phyloP scores from a whole-genome alignment of 139 green algal genomes.

The Volvox reticuliferus region DNA sequence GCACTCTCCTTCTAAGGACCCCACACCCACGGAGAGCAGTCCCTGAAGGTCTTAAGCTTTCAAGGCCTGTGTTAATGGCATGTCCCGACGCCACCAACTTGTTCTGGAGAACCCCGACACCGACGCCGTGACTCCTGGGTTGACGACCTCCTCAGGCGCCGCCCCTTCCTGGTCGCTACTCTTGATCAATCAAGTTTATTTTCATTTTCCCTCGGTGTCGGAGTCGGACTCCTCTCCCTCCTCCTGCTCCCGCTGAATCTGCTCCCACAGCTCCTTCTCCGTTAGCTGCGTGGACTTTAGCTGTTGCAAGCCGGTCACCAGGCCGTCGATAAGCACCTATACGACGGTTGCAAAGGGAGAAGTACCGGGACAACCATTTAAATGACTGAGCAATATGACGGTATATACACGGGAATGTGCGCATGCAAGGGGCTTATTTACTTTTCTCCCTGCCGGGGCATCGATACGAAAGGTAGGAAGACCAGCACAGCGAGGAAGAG shows the following conservation, averaged over 20 bases:
- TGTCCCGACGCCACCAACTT: too few species aligned
- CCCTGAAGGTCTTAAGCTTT: too few species aligned
- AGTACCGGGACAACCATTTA: background rate
- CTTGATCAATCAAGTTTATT: too few species aligned
- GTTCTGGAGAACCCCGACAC: too few species aligned
- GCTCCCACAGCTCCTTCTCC: conserved; percentile 27
- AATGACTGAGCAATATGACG: background rate
- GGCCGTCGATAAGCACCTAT: background rate
- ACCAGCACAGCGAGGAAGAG: too few species aligned
- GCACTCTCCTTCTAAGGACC: too few species aligned
- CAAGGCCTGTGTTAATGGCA: too few species aligned
- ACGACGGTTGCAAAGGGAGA: background rate
- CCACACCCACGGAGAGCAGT: too few species aligned
- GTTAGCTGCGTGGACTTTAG: background rate
- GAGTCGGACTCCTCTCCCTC: background rate
- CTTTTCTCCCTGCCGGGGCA: background rate
- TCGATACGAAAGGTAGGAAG: background rate
- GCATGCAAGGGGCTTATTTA: background rate
- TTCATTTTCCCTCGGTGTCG: background rate
- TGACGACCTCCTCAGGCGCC: too few species aligned
- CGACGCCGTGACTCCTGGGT: too few species aligned
- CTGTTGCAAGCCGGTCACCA: conserved; percentile 26
- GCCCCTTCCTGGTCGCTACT: too few species aligned
- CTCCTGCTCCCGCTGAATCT: background rate
- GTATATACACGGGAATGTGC: background rate